Evolutionary conservation across 768 basidiomycete genomes (phyloP), one percentile per base, ranked within the genome.

Genomic region (Mycena galericulata): DNA sequence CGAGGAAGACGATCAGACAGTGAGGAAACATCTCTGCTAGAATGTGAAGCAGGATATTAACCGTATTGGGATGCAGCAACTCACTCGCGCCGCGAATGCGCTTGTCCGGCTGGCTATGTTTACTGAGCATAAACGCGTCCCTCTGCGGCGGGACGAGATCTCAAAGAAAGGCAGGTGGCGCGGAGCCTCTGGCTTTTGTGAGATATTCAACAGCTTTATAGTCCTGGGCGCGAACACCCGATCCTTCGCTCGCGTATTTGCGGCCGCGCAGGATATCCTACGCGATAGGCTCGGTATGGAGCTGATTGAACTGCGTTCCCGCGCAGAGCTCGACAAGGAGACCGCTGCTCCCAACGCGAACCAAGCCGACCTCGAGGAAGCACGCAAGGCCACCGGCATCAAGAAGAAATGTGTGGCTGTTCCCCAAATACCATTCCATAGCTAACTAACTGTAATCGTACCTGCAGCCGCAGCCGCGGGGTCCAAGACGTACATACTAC

Each of bases 81-180:
- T 90, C 26, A 80, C 83, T n/a, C 85, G 87, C 57, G 90, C 88
- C 76, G 92, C 92, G 0, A 84, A 86, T 54, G 89, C 90, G 56
- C 85, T 97, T 34, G 93, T 92, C 12, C 87, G 95, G 20, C 84
- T 95, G 26, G 94, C 95, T 3, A 82, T 98, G 45, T 97, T 96
- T 77, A 85, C 83, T 4, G 95, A 97, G 76, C 88, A 92, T 61
- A 88, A 85, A 75, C 85, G 94, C 56, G 78, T 81, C 14, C 84
- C 89, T 2, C 78, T 98, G 54, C 86, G 87, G 40, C 84, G 94
- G 43, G 92, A 96, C n/a, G 95, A 97, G 43, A 93, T 97, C 55
- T 89, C 85, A 41, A 96, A 96, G 80, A 93, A 93, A 84, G n/a
- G n/a, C n/a, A n/a, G n/a, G n/a, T n/a, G n/a, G n/a, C n/a, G n/a